Base-by-base conservation (phyloP, 2,329 filamentous ascomycete genomes). In the Talaromyces albobiverticillius region DNA sequence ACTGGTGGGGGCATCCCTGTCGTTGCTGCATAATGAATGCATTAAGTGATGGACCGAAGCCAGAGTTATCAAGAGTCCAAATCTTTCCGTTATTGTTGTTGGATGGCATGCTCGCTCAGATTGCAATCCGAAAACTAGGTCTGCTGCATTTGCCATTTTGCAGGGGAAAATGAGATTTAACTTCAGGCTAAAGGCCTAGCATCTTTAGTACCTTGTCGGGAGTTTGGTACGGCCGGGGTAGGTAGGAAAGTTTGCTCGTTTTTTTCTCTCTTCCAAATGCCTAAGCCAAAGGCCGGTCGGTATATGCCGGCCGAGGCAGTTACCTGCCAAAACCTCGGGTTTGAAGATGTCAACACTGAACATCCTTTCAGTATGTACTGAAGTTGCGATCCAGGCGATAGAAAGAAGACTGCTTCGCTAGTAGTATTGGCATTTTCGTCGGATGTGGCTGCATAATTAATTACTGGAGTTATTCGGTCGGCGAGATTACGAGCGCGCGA, bases 201-300 rank as follows among this genome's bases (percentile, higher is more conserved):
- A 34, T 22, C 10, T 46, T 46, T 45, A 52, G 49, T 46, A 22
- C 48, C 40, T 25, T 36, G 8, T 50, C 38, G 22, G 29, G 45
- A 55, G 42, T 51, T 51, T 55, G 48, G 53, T 47, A 55, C 53
- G 36, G 32, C 53, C 42, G 53, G 53, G 53, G 53, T 51, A 55
- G 16, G n/a, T 7, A 25, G 16, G 22, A 45, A 45, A 16, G 3
- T 3, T 8, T 29, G 22, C 22, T 45, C 22, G 5, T 9, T 11
- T 10, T 22, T n/a, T n/a, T n/a, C n/a, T n/a, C n/a, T n/a, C n/a
- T n/a, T n/a, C n/a, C n/a, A n/a, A n/a, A n/a, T n/a, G n/a, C n/a
- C n/a, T n/a, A n/a, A n/a, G n/a, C n/a, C n/a, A n/a, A n/a, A n/a
- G n/a, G n/a, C n/a, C n/a, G n/a, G n/a, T n/a, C n/a, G n/a, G n/a